Evolutionary conservation across 208 protist genomes (phyloP).

Genomic region (Naegleria gruberi): DNA sequence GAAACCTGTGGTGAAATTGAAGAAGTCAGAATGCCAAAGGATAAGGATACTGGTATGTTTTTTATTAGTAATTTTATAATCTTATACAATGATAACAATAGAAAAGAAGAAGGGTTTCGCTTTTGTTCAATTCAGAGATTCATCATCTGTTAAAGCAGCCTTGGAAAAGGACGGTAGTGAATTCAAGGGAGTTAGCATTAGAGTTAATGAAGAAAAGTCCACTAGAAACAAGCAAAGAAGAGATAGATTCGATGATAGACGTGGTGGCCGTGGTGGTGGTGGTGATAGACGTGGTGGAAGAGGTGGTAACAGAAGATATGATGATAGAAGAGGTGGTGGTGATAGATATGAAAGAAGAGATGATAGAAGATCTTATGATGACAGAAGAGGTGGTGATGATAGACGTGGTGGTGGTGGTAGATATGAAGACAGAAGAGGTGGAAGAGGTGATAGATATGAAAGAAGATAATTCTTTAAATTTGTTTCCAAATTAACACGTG

Average conservation of each 20-base stretch:
- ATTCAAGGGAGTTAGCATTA: constrained; percentile 43
- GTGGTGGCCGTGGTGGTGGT: not conserved
- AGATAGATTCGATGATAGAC: not conserved
- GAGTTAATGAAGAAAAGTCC: not conserved
- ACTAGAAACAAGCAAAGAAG: not conserved
- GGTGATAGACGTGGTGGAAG: constrained; percentile 6
- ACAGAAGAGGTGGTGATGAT: not conserved
- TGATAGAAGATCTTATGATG: not conserved
- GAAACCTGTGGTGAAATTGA: constrained; percentile 41
- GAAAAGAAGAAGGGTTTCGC: constrained; percentile 29
- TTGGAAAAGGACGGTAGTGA: constrained; percentile 46
- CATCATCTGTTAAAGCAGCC: constrained; percentile 46
- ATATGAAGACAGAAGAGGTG: not conserved
- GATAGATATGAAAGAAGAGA: not conserved
- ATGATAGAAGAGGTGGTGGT: not conserved
- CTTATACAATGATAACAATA: not conserved
- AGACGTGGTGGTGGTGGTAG: constrained; percentile 1
- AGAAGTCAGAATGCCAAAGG: constrained; percentile 44
- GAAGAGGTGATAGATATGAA: not conserved
- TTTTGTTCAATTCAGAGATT: constrained; percentile 49
- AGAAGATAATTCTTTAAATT: not conserved
- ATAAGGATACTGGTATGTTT: not conserved
- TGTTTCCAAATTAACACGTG: not conserved
- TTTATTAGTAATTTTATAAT: not conserved
- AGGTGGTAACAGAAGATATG: not conserved